phyloP scores from a whole-genome alignment of 1,284 basidiomycete genomes.

The Puccinia novopanici region DNA sequence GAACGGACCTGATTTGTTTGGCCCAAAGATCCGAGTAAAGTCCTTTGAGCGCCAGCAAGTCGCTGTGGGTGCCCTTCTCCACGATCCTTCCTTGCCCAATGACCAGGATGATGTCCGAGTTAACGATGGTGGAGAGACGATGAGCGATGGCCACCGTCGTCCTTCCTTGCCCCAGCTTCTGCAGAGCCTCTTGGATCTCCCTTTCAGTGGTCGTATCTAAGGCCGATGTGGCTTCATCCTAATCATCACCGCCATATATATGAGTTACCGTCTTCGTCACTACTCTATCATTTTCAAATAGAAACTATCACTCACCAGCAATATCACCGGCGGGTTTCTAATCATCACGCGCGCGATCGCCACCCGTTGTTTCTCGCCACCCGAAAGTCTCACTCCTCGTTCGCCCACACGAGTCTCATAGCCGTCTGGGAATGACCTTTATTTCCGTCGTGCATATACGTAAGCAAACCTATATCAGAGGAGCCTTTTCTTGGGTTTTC shows the following conservation, averaged over 20 bases:
- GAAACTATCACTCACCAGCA: conserved; percentile 64
- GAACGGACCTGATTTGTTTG: conserved; percentile 66
- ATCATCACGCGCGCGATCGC: conserved; percentile 68
- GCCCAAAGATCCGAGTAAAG: conserved; percentile 79
- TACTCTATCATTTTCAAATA: conserved; percentile 32
- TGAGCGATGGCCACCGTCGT: conserved; percentile 78
- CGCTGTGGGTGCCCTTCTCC: conserved; percentile 69
- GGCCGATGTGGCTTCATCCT: conserved; percentile 64
- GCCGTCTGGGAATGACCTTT: conserved; percentile 73
- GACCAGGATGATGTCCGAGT: conserved; percentile 75
- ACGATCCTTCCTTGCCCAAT: conserved; percentile 67
- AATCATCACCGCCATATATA: background rate
- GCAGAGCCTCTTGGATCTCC: conserved; percentile 78
- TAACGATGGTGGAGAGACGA: conserved; percentile 75
- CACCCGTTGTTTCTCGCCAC: conserved; percentile 57
- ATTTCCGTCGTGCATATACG: background rate
- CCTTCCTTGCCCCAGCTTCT: conserved; percentile 68
- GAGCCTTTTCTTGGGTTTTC: no score
- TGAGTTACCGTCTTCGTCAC: conserved; percentile 26
- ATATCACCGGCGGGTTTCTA: conserved; percentile 79
- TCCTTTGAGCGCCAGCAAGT: conserved; percentile 70
- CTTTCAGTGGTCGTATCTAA: conserved; percentile 80
- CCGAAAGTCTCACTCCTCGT: conserved; percentile 71
- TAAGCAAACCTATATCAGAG: background rate
- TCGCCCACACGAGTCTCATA: conserved; percentile 76